A percentile compares a stretch with the other conserved stretches of the same genome.
Conservation (phyloP, 2,329 filamentous ascomycete species). For the Diplodia scrobiculata region DNA sequence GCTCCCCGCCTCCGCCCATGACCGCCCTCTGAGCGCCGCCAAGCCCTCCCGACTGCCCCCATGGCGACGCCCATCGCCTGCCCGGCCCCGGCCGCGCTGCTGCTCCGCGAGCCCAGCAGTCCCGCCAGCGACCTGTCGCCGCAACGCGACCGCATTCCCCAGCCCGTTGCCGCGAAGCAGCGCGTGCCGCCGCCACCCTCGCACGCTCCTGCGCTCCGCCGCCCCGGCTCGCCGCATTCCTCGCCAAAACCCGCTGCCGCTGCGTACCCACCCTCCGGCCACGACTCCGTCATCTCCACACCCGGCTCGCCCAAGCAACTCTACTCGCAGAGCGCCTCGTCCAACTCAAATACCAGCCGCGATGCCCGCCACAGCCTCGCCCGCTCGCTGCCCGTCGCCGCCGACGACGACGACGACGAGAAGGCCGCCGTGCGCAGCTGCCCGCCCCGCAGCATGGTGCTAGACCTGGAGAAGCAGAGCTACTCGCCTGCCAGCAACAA, state of each 20-base stretch:
- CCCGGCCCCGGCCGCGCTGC: conserved; percentile 20
- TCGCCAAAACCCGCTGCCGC: conserved; percentile 19
- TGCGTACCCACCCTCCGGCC: conserved; percentile 30
- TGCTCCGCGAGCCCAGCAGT: conserved; percentile 3
- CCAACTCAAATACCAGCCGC: conserved; percentile 39
- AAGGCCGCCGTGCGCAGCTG: conserved; percentile 18
- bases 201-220: conserved; percentile 33
- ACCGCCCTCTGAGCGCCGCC: conserved; percentile 14
- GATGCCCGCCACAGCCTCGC: conserved; percentile 27
- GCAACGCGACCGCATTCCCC: conserved; percentile 27
- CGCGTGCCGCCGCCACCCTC: conserved; percentile 35
- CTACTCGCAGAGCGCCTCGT: conserved; percentile 40
- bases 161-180: conserved; percentile 20
- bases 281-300: conserved; percentile 46
- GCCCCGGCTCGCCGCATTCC: conserved; percentile 29
- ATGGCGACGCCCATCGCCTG: conserved; percentile 34
- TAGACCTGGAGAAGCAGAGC: conserved; percentile 41
- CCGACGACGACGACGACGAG: conserved; percentile 34
- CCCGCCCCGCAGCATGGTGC: conserved; percentile 31
- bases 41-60: conserved; percentile 13
- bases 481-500: conserved; percentile 33
- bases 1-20: conserved; percentile 9
- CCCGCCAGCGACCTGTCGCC: conserved; percentile 30
- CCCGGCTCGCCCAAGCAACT: conserved; percentile 40
- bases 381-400: conserved; percentile 32